phyloP scores from a whole-genome alignment of 768 basidiomycete species.

The Trametes elegans region DNA sequence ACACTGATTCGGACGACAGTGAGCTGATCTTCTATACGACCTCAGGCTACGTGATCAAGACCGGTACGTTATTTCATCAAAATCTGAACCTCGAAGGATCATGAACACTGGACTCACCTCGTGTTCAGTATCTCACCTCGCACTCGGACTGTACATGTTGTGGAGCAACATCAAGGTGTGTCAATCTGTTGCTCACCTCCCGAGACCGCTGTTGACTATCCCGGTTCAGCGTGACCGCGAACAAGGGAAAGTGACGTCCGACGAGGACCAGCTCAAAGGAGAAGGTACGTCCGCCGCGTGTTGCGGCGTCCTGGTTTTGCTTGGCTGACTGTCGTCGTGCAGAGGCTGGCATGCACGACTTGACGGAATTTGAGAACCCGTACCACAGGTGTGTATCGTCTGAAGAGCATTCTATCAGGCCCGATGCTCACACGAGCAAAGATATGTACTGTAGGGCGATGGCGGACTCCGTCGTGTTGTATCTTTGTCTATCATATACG shows the following conservation, averaged over 20 bases:
- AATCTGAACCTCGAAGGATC: too few relatives aligned
- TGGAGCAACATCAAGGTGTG: constrained; percentile 20
- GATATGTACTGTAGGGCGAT: too few relatives aligned
- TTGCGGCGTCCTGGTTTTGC: neutral
- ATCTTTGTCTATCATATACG: too few relatives aligned
- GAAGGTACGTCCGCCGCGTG: constrained; percentile 15
- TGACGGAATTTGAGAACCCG: constrained; percentile 20
- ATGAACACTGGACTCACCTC: too few relatives aligned
- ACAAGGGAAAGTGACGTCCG: constrained; percentile 12
- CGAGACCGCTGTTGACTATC: neutral
- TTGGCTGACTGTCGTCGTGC: neutral
- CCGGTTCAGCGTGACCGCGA: constrained; percentile 17
- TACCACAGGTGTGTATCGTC: constrained; percentile 10
- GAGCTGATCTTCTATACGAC: neutral
- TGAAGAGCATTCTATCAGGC: too few relatives aligned
- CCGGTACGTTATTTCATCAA: neutral
- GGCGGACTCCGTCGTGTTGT: too few relatives aligned
- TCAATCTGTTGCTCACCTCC: too few relatives aligned
- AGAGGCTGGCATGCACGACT: constrained; percentile 24
- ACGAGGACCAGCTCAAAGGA: constrained; percentile 21
- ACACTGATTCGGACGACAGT: neutral
- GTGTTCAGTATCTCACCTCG: constrained; percentile 4
- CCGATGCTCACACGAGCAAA: too few relatives aligned
- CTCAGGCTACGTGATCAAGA: constrained; percentile 21
- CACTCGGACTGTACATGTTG: constrained; percentile 19